Evolutionary conservation across 78 protist genomes (phyloP), one percentile per base, ranked within the genome.

Genomic region (Dictyostelium firmibasis): DNA sequence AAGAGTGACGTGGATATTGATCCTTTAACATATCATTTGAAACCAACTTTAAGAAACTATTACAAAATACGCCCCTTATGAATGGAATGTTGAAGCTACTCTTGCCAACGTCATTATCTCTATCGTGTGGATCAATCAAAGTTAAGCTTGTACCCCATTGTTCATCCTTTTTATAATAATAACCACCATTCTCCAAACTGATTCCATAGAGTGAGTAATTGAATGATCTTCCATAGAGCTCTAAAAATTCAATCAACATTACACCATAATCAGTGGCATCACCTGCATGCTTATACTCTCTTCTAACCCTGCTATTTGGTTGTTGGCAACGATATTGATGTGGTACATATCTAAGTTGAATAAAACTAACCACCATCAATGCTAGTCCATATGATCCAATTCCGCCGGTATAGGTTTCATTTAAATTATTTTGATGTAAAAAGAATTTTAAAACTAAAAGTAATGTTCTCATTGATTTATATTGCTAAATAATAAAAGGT

Each of bases 351-450:
- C 92, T 6, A 50, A 85, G 74, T 31, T 85, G 92, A 44, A 85
- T 74, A 75, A 29, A 85, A 75, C 92, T 85, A 76, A 96, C 92
- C 7, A 97, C 97, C 92, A 97, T 87, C 75, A 98, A 91, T 35
- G 92, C 81, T 74, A 97, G 79, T 27, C 96, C 97, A 83, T 94
- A 98, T 1, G 97, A 88, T 6, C 98, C 97, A 41, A 98, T 78
- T 4, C 99, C 99, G 9, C 99, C 99, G 31, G 92, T 94, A 84
- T 84, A 98, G 4, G 97, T 92, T 77, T 98, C 99, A 74, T 98
- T 83, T 83, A 98, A 41, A 47, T 83, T 78, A 44, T 98, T 87
- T 81, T 70, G 93, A 60, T 50, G 78, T 43, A 98, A 75, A 62
- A 93, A 93, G 44, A 57, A 93, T 86, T 98, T 98, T 53, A 98